Evolutionary conservation across 148 eudicot genomes (phyloP).

Genomic region (Dianthus caryophyllus): DNA sequence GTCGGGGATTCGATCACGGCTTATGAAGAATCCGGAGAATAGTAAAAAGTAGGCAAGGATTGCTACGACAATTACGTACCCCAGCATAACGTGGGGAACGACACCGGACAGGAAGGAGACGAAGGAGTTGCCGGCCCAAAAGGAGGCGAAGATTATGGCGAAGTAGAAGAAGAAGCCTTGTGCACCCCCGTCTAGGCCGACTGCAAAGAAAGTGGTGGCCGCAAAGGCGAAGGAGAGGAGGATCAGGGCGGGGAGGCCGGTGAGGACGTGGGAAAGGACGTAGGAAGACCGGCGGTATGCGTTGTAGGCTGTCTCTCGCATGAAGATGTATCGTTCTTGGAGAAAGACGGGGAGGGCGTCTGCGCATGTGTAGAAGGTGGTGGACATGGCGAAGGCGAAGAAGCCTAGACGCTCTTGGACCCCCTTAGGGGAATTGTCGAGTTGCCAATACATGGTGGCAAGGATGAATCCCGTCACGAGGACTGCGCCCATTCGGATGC

Average conservation of each 20-base stretch:
- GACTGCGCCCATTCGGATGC: conserved; percentile 56
- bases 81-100: conserved; percentile 84
- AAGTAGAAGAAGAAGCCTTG: conserved; percentile 64
- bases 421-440: conserved; percentile 78
- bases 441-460: conserved; percentile 81
- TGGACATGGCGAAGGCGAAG: conserved; percentile 81
- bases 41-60: conserved; percentile 70
- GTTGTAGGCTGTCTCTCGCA: conserved; percentile 76
- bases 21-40: conserved; percentile 84
- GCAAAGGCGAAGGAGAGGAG: conserved; percentile 57
- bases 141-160: conserved; percentile 57
- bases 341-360: conserved; percentile 80
- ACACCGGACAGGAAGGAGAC: conserved; percentile 83
- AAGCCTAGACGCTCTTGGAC: conserved; percentile 76
- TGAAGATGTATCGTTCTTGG: conserved; percentile 71
- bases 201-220: conserved; percentile 64
- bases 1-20: conserved; percentile 55
- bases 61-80: conserved; percentile 71
- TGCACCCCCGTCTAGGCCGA: conserved; percentile 63
- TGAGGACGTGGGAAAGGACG: conserved; percentile 58
- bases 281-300: conserved; percentile 73
- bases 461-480: conserved; percentile 79
- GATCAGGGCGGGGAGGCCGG: conserved; percentile 43
- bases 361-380: conserved; percentile 76
- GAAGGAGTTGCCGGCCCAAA: conserved; percentile 88